Conservation (phyloP, 805 yeast genomes). For the Saccharomycopsis amapae region DNA sequence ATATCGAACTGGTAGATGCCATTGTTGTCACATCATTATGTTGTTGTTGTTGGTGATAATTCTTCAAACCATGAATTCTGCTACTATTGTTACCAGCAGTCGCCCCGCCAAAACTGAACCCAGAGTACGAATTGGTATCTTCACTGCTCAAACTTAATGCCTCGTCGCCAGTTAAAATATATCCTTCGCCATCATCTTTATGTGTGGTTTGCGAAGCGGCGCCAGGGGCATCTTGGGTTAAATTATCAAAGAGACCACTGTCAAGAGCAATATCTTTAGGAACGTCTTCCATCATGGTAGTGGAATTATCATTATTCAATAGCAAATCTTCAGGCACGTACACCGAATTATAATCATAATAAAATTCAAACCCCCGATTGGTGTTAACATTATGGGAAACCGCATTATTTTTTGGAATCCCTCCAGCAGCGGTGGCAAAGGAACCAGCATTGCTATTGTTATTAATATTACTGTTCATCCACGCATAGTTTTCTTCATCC, state of each 20-base stretch:
- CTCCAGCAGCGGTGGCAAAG: background rate
- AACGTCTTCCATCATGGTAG: conserved; percentile 18
- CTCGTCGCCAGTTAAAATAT: conserved; percentile 18
- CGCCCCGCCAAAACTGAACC: conserved; percentile 10
- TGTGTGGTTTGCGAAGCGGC: too few species aligned
- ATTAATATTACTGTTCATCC: background rate
- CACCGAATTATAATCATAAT: conserved; percentile 75
- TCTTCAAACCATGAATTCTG: background rate
- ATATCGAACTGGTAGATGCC: background rate
- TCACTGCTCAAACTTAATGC: conserved; percentile 18
- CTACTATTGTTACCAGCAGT: background rate
- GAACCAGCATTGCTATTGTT: background rate
- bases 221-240: background rate
- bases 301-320: conserved; percentile 4
- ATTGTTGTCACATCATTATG: background rate
- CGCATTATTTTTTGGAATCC: conserved; percentile 33
- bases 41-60: background rate
- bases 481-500: conserved; percentile 7
- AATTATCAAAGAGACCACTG: conserved; percentile 3
- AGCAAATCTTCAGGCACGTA: conserved; percentile 30
- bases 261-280: conserved; percentile 18
- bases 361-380: conserved; percentile 67
- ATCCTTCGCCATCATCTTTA: conserved; percentile 14
- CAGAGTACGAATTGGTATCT: conserved; percentile 16
- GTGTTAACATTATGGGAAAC: conserved; percentile 69